These are phyloP conservation scores for Cardamine resedifolia DNA, from an alignment of 345 rosid genomes.

Conservation along the genomic window DNA sequence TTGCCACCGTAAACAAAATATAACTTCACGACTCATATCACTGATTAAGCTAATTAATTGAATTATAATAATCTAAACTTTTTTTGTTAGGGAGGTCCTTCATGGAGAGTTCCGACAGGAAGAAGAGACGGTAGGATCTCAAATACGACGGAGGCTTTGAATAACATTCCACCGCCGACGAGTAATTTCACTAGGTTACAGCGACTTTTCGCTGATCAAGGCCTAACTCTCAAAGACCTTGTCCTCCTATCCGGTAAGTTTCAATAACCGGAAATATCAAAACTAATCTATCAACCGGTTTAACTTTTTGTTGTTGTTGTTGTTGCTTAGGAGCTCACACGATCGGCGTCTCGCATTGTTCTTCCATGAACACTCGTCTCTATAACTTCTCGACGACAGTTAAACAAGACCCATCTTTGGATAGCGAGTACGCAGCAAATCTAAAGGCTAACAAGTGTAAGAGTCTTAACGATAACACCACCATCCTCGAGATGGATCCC, in stretches of 20 bases:
- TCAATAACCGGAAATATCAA: neutral
- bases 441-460: conserved; percentile 71
- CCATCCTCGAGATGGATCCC: conserved; percentile 77
- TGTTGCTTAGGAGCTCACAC: conserved; percentile 71
- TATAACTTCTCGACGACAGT: conserved; percentile 73
- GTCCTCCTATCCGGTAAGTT: conserved; percentile 58
- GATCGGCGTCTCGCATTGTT: conserved; percentile 71
- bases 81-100: conserved; percentile 63
- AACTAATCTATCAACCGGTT: neutral
- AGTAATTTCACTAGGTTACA: conserved; percentile 59
- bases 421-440: conserved; percentile 65
- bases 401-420: conserved; percentile 63
- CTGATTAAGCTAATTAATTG: neutral
- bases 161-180: conserved; percentile 58
- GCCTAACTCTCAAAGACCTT: conserved; percentile 67
- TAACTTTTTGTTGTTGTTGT: neutral
- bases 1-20: conserved; percentile 52
- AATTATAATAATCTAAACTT: neutral
- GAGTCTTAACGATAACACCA: conserved; percentile 53
- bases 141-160: conserved; percentile 49
- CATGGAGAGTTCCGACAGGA: conserved; percentile 85
- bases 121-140: conserved; percentile 78
- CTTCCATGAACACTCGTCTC: conserved; percentile 53
- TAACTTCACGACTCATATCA: neutral
- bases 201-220: conserved; percentile 50